Base-by-base conservation (phyloP, 768 basidiomycete genomes). In the Mrakia gelida region DNA sequence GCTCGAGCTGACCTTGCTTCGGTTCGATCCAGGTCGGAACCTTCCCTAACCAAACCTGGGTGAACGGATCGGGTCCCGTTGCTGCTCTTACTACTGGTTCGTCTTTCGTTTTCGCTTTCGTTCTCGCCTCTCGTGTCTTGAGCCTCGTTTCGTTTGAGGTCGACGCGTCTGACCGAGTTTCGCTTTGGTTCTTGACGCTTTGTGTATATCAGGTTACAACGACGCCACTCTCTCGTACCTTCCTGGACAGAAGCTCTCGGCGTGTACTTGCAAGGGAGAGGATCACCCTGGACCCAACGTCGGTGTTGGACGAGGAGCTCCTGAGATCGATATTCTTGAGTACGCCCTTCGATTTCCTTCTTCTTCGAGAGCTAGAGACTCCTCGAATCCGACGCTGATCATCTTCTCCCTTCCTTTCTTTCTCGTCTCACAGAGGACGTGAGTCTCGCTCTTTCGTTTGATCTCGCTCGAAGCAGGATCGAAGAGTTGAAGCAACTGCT, bases 291-390 rank as follows among this genome's bases (percentile, higher is more conserved):
- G 95, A 16, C 95, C 95, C 4, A 87, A 81, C 56, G 87, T 87
- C 75, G 87, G 84, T 41, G 80, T 82, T 23, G 92, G 90, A 28
- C 89, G 95, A 73, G 90, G 90, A 45, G 92, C 91, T 1, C 95
- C 96, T 1, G 96, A 98, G 86, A 94, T 98, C 81, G 95, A 98
- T 84, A 87, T 98, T 79, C 82, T 96, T 77, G 95, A 98, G 86
- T 90, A 92, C 0, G 91, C 23, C n/a, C 21, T 43, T 16, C 38
- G 21, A 43, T 62, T 62, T 52, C 13, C 65, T 26, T 4, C 65
- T 18, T n/a, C 13, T 28, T 41, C 38, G 30, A 28, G 49, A 18
- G 49, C 18, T 56, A 21, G 13, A 8, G 54, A 5, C 2, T 56
- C 54, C 54, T 11, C 28, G n/a, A 59, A 3, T 52, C 4, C 15